Evolutionary conservation across 129 eudicot genomes (phyloP).

Genomic region (Pseudognaphalium luteoalbum): DNA sequence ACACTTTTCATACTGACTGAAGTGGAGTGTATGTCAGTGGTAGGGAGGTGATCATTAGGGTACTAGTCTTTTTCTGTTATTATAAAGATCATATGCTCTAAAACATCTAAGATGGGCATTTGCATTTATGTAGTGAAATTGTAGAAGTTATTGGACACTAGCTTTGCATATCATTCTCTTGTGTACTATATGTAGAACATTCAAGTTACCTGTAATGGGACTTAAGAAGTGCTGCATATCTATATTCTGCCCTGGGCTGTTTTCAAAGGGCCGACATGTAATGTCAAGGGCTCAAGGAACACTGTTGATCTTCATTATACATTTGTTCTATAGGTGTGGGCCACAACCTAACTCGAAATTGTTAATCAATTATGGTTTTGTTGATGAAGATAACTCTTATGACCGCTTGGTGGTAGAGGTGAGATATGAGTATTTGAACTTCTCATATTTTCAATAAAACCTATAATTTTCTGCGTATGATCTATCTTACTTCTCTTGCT

Average conservation of each 20-base stretch:
- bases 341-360: slow-evolving; percentile 97
- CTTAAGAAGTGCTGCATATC: not conserved
- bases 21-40: not conserved
- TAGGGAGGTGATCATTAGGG: not conserved
- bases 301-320: slow-evolving; percentile 10
- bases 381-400: slow-evolving; percentile 86
- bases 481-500: slow-evolving; percentile 12
- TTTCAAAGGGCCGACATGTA: not conserved
- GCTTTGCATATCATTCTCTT: not conserved
- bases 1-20: not conserved
- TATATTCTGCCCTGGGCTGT: not conserved
- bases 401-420: slow-evolving; percentile 85
- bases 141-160: not conserved
- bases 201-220: not conserved
- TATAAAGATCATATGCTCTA: slow-evolving; percentile 4
- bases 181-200: not conserved
- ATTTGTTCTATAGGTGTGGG: slow-evolving; percentile 72
- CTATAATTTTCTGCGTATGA: slow-evolving; percentile 12
- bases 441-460: slow-evolving; percentile 14
- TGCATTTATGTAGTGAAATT: not conserved
- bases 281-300: not conserved
- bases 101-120: not conserved
- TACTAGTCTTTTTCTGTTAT: not conserved
- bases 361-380: slow-evolving; percentile 93
- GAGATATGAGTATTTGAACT: slow-evolving; percentile 10